These are phyloP conservation scores for Pleurostoma richardsiae DNA, from an alignment of 2,329 filamentous ascomycete genomes.

Conservation along the genomic window DNA sequence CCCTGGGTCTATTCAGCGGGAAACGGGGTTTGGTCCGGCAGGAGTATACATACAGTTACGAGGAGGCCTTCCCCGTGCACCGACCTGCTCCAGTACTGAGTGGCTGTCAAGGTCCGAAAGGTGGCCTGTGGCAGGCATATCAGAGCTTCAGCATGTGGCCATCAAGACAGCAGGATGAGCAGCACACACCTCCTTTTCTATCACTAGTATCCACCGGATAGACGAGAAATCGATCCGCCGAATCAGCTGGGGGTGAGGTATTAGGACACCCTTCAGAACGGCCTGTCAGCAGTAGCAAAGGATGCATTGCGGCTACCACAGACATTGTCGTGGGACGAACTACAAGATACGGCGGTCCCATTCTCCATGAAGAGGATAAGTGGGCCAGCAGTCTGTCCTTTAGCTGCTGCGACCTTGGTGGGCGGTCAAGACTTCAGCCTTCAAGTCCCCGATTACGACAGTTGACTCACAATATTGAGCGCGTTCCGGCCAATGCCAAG, in stretches of 20 bases:
- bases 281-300: no score
- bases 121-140: slow-evolving; percentile 50
- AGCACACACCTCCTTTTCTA: slow-evolving; percentile 68
- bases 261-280: no score
- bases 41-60: slow-evolving; percentile 49
- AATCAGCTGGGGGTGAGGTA: slow-evolving; percentile 22
- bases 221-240: slow-evolving; percentile 40
- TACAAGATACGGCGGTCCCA: slow-evolving; percentile 20
- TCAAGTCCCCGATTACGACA: no score
- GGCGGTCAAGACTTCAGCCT: background rate
- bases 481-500: slow-evolving; percentile 58
- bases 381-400: slow-evolving; percentile 63
- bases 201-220: slow-evolving; percentile 62
- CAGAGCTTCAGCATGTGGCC: background rate
- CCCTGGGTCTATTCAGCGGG: slow-evolving; percentile 40
- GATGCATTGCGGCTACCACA: slow-evolving; percentile 14
- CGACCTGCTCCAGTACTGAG: slow-evolving; percentile 46
- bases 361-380: slow-evolving; percentile 32
- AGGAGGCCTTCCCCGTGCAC: slow-evolving; percentile 54
- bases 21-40: background rate
- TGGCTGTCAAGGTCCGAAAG: slow-evolving; percentile 61
- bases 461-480: slow-evolving; percentile 59
- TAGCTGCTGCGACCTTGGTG: slow-evolving; percentile 64
- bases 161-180: background rate
- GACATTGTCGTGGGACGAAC: slow-evolving; percentile 19